Percentiles rank a stretch among this genome's conserved stretches.
phyloP scores from a whole-genome alignment of 208 protist genomes.

The Lotmaria passim region DNA sequence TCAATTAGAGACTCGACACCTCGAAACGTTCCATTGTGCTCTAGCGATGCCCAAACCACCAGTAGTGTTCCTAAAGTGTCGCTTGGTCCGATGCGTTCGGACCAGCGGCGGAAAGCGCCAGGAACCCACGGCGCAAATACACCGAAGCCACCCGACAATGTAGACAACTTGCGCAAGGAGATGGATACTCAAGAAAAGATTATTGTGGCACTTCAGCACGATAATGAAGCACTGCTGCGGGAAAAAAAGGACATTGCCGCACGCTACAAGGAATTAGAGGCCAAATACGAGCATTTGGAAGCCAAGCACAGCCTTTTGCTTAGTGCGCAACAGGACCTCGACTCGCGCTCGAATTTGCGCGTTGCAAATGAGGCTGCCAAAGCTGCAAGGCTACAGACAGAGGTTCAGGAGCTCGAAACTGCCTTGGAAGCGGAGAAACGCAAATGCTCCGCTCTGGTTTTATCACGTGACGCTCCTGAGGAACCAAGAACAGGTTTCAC shows the following conservation, averaged over 20 bases:
- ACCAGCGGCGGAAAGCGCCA: neutral
- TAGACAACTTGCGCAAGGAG: slow-evolving; percentile 47
- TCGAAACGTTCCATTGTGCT: neutral
- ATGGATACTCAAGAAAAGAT: slow-evolving; percentile 77
- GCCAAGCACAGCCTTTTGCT: slow-evolving; percentile 72
- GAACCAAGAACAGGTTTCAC: neutral
- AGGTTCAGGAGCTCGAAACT: slow-evolving; percentile 37
- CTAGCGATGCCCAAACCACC: neutral
- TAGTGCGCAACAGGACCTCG: slow-evolving; percentile 42
- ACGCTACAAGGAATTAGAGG: slow-evolving; percentile 48
- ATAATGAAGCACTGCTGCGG: slow-evolving; percentile 62
- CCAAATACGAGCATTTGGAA: slow-evolving; percentile 60
- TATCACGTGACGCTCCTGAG: neutral
- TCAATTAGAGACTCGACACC: neutral
- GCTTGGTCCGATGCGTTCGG: neutral
- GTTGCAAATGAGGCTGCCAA: slow-evolving; percentile 43
- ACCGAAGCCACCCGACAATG: neutral
- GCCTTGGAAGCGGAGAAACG: slow-evolving; percentile 23
- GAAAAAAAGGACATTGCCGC: slow-evolving; percentile 53
- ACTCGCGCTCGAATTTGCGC: slow-evolving; percentile 32
- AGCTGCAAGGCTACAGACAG: slow-evolving; percentile 53
- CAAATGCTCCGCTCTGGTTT: neutral
- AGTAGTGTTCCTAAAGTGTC: neutral
- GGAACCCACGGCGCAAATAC: neutral
- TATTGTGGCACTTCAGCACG: slow-evolving; percentile 65